Conservation (phyloP, 306 rosid genomes). For the Prunus davidiana region DNA sequence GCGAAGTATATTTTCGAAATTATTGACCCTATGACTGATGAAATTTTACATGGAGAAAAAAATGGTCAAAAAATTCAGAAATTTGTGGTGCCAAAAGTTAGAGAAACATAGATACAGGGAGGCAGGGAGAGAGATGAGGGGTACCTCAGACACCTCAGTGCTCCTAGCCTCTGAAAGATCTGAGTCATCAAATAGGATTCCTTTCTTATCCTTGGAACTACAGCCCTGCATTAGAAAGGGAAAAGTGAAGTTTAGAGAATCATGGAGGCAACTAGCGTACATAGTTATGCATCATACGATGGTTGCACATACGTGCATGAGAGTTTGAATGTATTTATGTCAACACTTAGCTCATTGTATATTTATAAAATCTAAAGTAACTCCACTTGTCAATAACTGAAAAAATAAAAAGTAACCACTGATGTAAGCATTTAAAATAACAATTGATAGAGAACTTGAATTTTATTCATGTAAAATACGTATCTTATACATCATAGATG, state of each 20-base stretch:
- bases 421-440: background rate
- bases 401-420: background rate
- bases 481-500: background rate
- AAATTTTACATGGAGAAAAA: background rate
- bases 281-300: background rate
- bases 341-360: background rate
- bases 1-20: background rate
- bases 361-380: background rate
- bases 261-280: background rate
- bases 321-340: background rate
- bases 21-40: background rate
- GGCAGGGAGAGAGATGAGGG: background rate
- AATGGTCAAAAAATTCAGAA: background rate
- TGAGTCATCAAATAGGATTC: constrained; percentile 82
- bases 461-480: background rate
- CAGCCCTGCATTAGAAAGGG: constrained; percentile 63
- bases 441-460: background rate
- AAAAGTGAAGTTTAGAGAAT: constrained; percentile 8
- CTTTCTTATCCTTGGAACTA: constrained; percentile 81
- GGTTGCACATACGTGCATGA: background rate
- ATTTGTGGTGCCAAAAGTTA: background rate
- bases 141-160: constrained; percentile 75
- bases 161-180: constrained; percentile 87
- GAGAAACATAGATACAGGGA: background rate
- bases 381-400: background rate